These are phyloP conservation scores for Chiua virens DNA, from an alignment of 768 basidiomycete genomes.

Conservation along the genomic window DNA sequence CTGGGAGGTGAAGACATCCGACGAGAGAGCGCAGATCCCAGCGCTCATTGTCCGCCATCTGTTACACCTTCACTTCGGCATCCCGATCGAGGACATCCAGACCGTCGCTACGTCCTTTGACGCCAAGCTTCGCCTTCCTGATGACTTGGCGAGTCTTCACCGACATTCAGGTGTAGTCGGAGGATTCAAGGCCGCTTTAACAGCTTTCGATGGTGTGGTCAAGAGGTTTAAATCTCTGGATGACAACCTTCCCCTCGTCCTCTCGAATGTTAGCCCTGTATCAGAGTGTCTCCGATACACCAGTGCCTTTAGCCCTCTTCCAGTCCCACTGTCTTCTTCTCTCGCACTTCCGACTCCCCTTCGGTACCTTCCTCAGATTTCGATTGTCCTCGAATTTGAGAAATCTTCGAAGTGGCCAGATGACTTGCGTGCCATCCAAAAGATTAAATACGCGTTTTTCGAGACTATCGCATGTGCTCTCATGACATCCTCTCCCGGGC, in stretches of 20 bases:
- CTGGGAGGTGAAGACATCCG: slow-evolving; percentile 83
- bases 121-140: slow-evolving; percentile 55
- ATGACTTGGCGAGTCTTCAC: slow-evolving; percentile 44
- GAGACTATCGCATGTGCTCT: slow-evolving; percentile 73
- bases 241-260: slow-evolving; percentile 68
- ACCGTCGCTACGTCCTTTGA: slow-evolving; percentile 65
- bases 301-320: slow-evolving; percentile 76
- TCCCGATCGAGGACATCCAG: slow-evolving; percentile 50
- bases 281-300: slow-evolving; percentile 82
- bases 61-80: slow-evolving; percentile 72
- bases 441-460: slow-evolving; percentile 91
- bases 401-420: slow-evolving; percentile 94
- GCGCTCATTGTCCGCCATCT: slow-evolving; percentile 71
- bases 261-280: slow-evolving; percentile 73
- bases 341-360: slow-evolving; percentile 56
- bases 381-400: slow-evolving; percentile 86
- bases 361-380: slow-evolving; percentile 66
- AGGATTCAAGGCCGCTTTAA: slow-evolving; percentile 72
- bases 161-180: slow-evolving; percentile 36
- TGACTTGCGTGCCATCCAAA: slow-evolving; percentile 88
- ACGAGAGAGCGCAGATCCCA: slow-evolving; percentile 81
- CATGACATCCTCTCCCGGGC: slow-evolving; percentile 48
- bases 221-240: slow-evolving; percentile 74
- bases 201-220: slow-evolving; percentile 78
- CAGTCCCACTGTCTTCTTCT: slow-evolving; percentile 55